These are phyloP conservation scores for Leccinum rimulosum DNA, from an alignment of 768 basidiomycete genomes.

Conservation along the genomic window DNA sequence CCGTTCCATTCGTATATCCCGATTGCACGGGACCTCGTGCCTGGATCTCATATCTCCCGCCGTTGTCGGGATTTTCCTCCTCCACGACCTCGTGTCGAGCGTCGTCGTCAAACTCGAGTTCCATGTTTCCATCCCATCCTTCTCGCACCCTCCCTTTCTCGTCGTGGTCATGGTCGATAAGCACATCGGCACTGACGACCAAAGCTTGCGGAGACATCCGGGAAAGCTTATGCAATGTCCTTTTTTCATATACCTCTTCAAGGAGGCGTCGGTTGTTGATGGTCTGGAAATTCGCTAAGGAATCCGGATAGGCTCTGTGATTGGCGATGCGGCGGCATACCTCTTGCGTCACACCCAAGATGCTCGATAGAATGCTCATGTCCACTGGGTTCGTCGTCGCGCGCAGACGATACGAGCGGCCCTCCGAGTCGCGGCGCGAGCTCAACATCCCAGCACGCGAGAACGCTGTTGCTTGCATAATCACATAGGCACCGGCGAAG, in stretches of 20 bases:
- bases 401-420: constrained; percentile 46
- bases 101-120: constrained; percentile 26
- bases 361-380: constrained; percentile 73
- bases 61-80: constrained; percentile 43
- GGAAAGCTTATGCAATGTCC: constrained; percentile 57
- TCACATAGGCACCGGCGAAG: constrained; percentile 76
- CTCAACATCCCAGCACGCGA: constrained; percentile 59
- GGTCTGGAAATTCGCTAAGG: constrained; percentile 43
- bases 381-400: constrained; percentile 52
- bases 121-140: constrained; percentile 42
- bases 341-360: constrained; percentile 84
- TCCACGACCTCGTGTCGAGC: constrained; percentile 2
- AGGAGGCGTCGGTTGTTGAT: constrained; percentile 71
- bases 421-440: constrained; percentile 43
- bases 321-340: constrained; percentile 40
- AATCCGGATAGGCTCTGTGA: background rate
- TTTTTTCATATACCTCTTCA: constrained; percentile 62
- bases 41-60: constrained; percentile 56
- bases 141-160: constrained; percentile 29
- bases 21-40: constrained; percentile 45
- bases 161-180: constrained; percentile 7
- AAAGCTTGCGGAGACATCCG: constrained; percentile 34
- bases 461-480: constrained; percentile 75
- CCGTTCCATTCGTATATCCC: constrained; percentile 40
- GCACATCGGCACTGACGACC: constrained; percentile 23